phyloP scores from a whole-genome alignment of 1,284 basidiomycete species.

The Malassezia globosa region DNA sequence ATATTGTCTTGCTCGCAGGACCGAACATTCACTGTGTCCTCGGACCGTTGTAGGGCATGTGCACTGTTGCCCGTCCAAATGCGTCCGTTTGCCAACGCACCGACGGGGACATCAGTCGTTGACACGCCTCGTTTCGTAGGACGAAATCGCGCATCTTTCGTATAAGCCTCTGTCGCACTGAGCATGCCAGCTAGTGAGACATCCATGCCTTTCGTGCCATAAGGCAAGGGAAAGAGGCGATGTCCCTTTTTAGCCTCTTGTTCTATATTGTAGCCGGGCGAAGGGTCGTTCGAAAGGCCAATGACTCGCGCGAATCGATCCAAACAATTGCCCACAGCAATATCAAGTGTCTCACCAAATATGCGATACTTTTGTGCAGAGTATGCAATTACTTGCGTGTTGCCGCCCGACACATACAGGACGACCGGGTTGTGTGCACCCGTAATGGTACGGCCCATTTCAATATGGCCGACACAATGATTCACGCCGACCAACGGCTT shows the following conservation, averaged over 20 bases:
- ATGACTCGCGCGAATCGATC: constrained; percentile 97
- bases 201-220: constrained; percentile 98
- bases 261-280: constrained; percentile 97
- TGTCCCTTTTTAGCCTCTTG: constrained; percentile 75
- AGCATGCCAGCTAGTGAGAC: constrained; percentile 86
- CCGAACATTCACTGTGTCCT: constrained; percentile 11
- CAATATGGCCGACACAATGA: constrained; percentile 94
- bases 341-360: constrained; percentile 97
- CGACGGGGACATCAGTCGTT: constrained; percentile 20
- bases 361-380: constrained; percentile 87
- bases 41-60: not conserved
- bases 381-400: constrained; percentile 98
- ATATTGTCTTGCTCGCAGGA: constrained; percentile 1
- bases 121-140: constrained; percentile 5
- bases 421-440: constrained; percentile 90
- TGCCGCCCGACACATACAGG: constrained; percentile 95
- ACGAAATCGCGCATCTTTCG: constrained; percentile 33
- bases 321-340: constrained; percentile 95
- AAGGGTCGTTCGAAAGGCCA: constrained; percentile 85
- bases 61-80: constrained; percentile 22
- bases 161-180: constrained; percentile 77
- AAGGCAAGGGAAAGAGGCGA: constrained; percentile 71
- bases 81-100: constrained; percentile 35
- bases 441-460: constrained; percentile 94
- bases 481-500: constrained; percentile 95